Percentiles rank a stretch among this genome's conserved stretches.
phyloP scores from a whole-genome alignment of 2,329 filamentous ascomycete species.

The Exophiala sp. region DNA sequence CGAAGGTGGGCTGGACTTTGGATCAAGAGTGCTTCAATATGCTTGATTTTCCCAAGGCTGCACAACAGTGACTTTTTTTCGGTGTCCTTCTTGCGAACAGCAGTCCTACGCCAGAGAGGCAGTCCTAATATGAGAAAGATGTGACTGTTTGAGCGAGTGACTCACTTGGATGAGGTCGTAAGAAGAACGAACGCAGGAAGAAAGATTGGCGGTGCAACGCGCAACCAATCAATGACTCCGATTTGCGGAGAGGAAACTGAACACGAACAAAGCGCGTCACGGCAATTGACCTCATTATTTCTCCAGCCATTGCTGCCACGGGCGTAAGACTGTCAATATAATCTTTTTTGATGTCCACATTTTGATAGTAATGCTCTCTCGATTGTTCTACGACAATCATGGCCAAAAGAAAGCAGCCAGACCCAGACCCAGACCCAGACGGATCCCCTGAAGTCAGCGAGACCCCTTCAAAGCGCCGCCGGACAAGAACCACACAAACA shows the following conservation, averaged over 20 bases:
- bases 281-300: neutral
- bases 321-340: neutral
- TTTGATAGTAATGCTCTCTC: neutral
- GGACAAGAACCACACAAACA: conserved; percentile 5
- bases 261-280: too few species aligned
- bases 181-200: too few species aligned
- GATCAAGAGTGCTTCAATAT: too few species aligned
- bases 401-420: conserved; percentile 18
- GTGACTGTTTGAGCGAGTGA: neutral
- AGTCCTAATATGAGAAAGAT: too few species aligned
- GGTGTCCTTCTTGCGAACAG: too few species aligned
- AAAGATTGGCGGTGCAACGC: conserved; percentile 5
- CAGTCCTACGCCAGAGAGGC: too few species aligned
- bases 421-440: too few species aligned
- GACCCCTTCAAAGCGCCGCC: conserved; percentile 22
- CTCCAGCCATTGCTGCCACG: neutral
- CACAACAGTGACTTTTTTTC: too few species aligned
- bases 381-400: neutral
- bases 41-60: too few species aligned
- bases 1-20: too few species aligned
- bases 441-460: conserved; percentile 3
- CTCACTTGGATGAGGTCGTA: neutral
- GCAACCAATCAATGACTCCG: conserved; percentile 18
- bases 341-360: neutral
- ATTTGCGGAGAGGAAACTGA: conserved; percentile 15